Evolutionary conservation across 257 asterid species (phyloP), one percentile per base, ranked within the genome.

Genomic region (Jasminum sambac): DNA sequence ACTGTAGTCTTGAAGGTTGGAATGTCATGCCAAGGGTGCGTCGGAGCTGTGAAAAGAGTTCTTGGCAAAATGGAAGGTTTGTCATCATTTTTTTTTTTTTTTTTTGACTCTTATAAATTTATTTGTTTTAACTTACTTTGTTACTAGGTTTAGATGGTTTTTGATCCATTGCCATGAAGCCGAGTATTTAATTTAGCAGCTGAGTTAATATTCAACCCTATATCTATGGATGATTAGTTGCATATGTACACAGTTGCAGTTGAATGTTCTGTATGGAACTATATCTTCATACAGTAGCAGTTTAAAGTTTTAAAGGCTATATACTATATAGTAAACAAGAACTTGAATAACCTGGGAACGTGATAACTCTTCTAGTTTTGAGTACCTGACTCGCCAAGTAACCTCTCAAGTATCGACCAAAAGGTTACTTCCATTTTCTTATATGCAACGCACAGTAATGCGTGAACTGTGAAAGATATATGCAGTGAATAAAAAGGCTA

Each of bases 21-120:
- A 63, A 92, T 92, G 98, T 86, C 98, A 64, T 92, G 98, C 83
- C 86, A 84, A 84, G 98, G 98, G 40, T 92, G 98, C 66, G 90
- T 82, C 24, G 98, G 98, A 64, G 98, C 98, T 0, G 96, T 92
- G 71, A 85, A 84, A 71, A 83, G 98, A 82, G 96, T 89, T 78
- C 85, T 92, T 12, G 90, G 92, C 25, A 92, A 89, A 82, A 85
- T 90, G 81, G 90, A 89, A 85, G 98, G 98, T 92, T 77, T 16
- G 87, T 80, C 7, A n/a, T 26, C 60, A 58, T 68, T 26, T 66
- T 64, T 55, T 55, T 63, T 68, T 26, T 66, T 64, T 55, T 55
- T 19, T 21, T 6, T 11, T 5, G 1, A 55, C 30, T 8, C 7
- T 50, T 11, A 50, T 50, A 17, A 46, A 46, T 14, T 44, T 16